Evolutionary conservation across 805 yeast genomes (phyloP), one percentile per base, ranked within the genome.

Genomic region (Saccharomyces kudriavzevii): DNA sequence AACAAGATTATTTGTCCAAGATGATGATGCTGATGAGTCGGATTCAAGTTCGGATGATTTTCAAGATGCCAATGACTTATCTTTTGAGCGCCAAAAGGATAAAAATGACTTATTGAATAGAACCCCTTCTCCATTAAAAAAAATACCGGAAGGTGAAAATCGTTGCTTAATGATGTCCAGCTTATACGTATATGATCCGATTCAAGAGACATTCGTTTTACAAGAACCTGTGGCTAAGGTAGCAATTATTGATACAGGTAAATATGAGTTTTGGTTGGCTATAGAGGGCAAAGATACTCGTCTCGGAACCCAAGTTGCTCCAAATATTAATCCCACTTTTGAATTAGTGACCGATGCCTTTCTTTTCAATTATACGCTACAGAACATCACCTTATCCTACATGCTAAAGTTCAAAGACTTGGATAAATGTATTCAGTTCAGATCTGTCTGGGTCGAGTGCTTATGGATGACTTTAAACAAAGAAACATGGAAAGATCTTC

Each of bases 291-390:
- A 62, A 1, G 55, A 61, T 1, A 60, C 64, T 4, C 59, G 66
- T 2, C 52, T 82, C 4, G 79, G 78, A 1, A 66, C 76, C 4
- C 65, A 64, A 3, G 65, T 85, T 24, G 64, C 73, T 10, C 75
- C 79, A 11, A 75, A 76, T 28, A 71, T 89, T 69, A 83, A 79
- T 62, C 89, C 94, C 1, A 74, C 78, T n/a, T 84, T 87, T 64
- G 82, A 84, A 63, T 76, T 74, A 56, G 82, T 77, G 11, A 66
- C 51, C 14, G 28, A 31, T 26, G 54, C 87, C 1, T 85, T 89
- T 59, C 77, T 85, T 13, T 89, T 88, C 76, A 85, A 87, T 65
- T 76, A 79, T 57, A 71, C 69, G 27, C 59, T 70, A 4, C 75
- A 67, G 5, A 67, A 62, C 47, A 60, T 66, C 0, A 77, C 83